Percentiles rank a stretch among this genome's conserved stretches.
phyloP scores from a whole-genome alignment of 2,329 filamentous ascomycete species.

The Ascochyta lentis region DNA sequence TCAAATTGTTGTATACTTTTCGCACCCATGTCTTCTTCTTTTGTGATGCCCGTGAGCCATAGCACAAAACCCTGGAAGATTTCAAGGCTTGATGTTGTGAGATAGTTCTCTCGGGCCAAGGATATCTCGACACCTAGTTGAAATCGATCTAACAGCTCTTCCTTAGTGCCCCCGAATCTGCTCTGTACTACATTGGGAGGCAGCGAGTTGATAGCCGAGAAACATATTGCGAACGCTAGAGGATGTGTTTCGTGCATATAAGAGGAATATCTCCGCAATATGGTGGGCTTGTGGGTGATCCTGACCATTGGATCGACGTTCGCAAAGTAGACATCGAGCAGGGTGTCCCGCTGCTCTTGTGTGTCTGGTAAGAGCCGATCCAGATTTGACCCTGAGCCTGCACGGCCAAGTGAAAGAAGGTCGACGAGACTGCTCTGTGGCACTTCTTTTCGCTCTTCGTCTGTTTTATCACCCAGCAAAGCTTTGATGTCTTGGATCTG shows the following conservation, averaged over 20 bases:
- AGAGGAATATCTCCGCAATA: constrained; percentile 35
- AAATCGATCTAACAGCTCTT: constrained; percentile 39
- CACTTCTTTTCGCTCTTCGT: constrained; percentile 39
- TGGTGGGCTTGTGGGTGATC: constrained; percentile 45
- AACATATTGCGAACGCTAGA: constrained; percentile 47
- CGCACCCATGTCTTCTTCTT: constrained; percentile 49
- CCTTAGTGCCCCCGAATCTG: constrained; percentile 44
- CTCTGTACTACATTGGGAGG: constrained; percentile 37
- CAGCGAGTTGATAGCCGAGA: constrained; percentile 46
- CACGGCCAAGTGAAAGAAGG: constrained; percentile 43
- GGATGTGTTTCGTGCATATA: constrained; percentile 43
- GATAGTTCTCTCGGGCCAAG: constrained; percentile 45
- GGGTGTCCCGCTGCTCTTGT: constrained; percentile 39
- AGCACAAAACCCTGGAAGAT: constrained; percentile 48
- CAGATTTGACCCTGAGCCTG: constrained; percentile 35
- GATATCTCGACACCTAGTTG: constrained; percentile 47
- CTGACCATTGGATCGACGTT: constrained; percentile 48
- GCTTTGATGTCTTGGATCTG: constrained; percentile 51
- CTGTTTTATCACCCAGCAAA: constrained; percentile 40
- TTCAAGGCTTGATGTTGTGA: constrained; percentile 48
- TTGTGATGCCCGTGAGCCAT: constrained; percentile 48
- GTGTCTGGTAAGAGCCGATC: constrained; percentile 38
- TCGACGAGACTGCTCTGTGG: constrained; percentile 42
- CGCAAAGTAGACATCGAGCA: constrained; percentile 45
- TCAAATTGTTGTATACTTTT: background rate